Evolutionary conservation across 139 green algal species (phyloP), one percentile per base, ranked within the genome.

Genomic region (Nannochloris sp.): DNA sequence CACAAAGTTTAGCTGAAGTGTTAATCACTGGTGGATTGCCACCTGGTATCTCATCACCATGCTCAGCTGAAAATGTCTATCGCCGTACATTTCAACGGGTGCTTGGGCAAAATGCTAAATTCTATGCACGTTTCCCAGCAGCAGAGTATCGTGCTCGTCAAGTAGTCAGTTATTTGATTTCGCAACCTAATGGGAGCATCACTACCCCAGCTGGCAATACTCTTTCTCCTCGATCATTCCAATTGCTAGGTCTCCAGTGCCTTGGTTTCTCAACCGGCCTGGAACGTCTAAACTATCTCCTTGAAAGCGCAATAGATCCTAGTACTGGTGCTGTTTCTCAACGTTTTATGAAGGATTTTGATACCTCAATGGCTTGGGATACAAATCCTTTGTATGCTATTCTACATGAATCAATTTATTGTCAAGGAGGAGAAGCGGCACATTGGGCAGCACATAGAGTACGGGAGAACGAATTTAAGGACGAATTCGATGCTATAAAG

Each of bases 381-480:
- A 90, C 83, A 62, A 97, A 97, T 76, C 89, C 89, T 1, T 64
- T 98, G 44, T 98, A 97, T 61, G 87, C 85, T 3, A 60, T 97
- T 8, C 76, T 98, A 65, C 93, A 98, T 60, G 93, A 98, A 74
- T n/a, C 84, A 13, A 96, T 96, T 73, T 98, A 98, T 81, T 95
- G 86, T 74, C 82, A 96, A 53, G 80, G 77, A 24, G 65, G 38
- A 5, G 70, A 38, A 6, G 71, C 82, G 6, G 80, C 72, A 25
- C 57, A 64, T 60, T 96, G 87, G 88, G 78, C 86, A 7, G 88
- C 85, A 3, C 71, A 95, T 32, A 63, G 75, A 9, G 67, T 94
- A 51, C 64, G 76, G 6, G 48, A 39, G 19, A 14, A 19, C 70
- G 56, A 86, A n/a, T 89, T 77, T 42, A 54, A 54, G 0, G 42